Conservation (phyloP, 148 eudicot species). For the Fagopyrum esculentum region DNA sequence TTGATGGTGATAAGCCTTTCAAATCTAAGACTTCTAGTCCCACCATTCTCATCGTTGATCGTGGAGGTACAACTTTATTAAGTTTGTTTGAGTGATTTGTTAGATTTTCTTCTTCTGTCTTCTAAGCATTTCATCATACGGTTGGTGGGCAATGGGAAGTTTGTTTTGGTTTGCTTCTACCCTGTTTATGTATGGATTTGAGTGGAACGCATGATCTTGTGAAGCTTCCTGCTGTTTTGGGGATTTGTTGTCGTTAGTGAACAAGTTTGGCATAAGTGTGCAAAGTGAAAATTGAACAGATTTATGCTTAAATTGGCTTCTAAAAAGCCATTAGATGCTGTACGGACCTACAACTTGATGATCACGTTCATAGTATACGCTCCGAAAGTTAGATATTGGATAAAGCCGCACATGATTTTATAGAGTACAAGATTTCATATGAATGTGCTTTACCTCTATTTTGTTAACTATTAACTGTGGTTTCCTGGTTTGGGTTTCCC, state of each 20-base stretch:
- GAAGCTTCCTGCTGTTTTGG: not conserved
- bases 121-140: not conserved
- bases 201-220: not conserved
- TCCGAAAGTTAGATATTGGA: not conserved
- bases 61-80: conserved; percentile 56
- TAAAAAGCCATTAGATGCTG: not conserved
- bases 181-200: not conserved
- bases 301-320: not conserved
- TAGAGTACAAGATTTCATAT: not conserved
- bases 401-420: not conserved
- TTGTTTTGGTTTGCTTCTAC: not conserved
- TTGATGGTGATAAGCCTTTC: conserved; percentile 70
- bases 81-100: not conserved
- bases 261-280: not conserved
- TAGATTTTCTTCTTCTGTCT: not conserved
- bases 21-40: conserved; percentile 55
- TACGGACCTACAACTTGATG: not conserved
- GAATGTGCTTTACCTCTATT: not conserved
- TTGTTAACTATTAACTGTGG: not conserved
- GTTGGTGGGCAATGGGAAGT: not conserved
- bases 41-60: conserved; percentile 76
- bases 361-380: not conserved
- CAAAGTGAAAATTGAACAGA: not conserved
- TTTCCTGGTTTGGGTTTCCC: not conserved
- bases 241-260: not conserved